Evolutionary conservation across 306 rosid species (phyloP).

Genomic region (Lithocarpus polystachyus): DNA sequence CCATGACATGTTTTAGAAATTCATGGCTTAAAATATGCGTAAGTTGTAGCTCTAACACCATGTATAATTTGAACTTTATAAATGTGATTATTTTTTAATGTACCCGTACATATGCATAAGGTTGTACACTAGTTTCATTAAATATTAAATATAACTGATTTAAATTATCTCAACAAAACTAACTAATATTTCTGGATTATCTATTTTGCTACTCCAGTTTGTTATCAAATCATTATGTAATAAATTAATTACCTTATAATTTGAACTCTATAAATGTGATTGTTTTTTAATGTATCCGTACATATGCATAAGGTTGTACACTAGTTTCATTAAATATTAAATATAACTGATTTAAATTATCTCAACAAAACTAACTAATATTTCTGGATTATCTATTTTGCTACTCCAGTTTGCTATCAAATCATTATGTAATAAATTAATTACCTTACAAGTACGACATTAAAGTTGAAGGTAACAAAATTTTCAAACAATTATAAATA

Average conservation of each 20-base stretch:
- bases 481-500: not conserved
- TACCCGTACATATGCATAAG: too few species aligned
- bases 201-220: not conserved
- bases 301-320: too few species aligned
- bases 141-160: not conserved
- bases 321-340: not conserved
- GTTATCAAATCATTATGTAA: not conserved
- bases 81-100: too few species aligned
- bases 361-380: not conserved
- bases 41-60: too few species aligned
- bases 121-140: not conserved
- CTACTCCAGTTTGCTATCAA: not conserved
- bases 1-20: too few species aligned
- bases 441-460: not conserved
- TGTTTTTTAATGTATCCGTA: too few species aligned
- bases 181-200: not conserved
- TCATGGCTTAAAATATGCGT: too few species aligned
- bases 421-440: not conserved
- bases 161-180: not conserved
- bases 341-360: not conserved
- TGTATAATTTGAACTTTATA: too few species aligned
- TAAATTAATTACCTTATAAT: not conserved
- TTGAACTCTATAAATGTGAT: too few species aligned
- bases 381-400: not conserved
- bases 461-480: not conserved